Conservation (phyloP, 2,329 filamentous ascomycete species). For the Colletotrichum sidae region DNA sequence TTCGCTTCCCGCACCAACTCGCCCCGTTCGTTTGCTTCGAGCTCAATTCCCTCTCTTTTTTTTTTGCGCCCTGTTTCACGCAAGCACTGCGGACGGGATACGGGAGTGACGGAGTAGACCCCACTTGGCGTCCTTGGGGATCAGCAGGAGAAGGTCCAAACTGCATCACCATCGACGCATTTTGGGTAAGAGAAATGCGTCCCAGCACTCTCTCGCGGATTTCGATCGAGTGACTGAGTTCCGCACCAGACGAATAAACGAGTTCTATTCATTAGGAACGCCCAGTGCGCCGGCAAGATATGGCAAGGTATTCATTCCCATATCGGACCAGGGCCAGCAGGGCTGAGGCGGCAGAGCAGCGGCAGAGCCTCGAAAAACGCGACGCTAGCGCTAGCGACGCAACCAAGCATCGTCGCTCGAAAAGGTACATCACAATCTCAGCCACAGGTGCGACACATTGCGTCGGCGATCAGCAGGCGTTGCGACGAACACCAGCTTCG, state of each 20-base stretch:
- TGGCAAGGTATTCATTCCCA: not conserved
- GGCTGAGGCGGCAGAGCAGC: conserved; percentile 16
- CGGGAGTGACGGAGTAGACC: conserved; percentile 29
- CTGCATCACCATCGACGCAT: conserved; percentile 15
- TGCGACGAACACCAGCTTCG: conserved; percentile 7
- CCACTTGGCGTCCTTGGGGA: conserved; percentile 31
- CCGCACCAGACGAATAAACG: not conserved
- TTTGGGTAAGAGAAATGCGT: not conserved
- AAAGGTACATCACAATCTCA: conserved; percentile 1
- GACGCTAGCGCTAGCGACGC: conserved; percentile 27
- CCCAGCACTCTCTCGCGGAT: not conserved
- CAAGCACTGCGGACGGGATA: conserved; percentile 23
- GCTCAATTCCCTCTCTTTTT: not conserved
- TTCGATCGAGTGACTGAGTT: conserved; percentile 6
- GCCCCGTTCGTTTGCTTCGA: not conserved
- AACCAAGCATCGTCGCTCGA: conserved; percentile 17
- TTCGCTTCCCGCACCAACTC: not conserved
- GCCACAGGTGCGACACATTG: conserved; percentile 25
- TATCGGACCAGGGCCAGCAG: not conserved
- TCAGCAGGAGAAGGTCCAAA: conserved; percentile 22
- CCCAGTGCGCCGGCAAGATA: conserved; percentile 5
- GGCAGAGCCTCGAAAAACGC: conserved; percentile 19
- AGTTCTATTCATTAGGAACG: conserved; percentile 14
- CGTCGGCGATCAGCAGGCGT: conserved; percentile 10
- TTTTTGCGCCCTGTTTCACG: conserved; percentile 10